Base-by-base conservation (phyloP, 352 stramenopile species). In the Peronosclerospora sorghi region DNA sequence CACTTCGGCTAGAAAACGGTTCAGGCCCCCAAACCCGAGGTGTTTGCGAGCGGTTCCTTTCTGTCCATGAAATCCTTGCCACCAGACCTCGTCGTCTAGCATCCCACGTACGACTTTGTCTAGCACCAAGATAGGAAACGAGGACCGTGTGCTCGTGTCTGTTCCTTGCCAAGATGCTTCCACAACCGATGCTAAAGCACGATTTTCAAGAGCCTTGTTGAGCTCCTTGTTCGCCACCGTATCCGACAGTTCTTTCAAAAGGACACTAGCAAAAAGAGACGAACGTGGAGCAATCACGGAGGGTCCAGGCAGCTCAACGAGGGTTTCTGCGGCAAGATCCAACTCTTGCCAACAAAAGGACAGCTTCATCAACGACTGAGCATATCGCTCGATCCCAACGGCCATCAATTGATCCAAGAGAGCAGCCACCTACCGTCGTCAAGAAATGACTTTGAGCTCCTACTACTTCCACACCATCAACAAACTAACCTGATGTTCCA, bases 1-100 rank as follows among this genome's bases (percentile, higher is more conserved):
- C 4, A 88, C 43, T 42, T 91, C 78, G 1, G 62, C 75, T 14
- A 86, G 53, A 27, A 88, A 82, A 39, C 68, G 73, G 62, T 82
- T 87, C 20, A 81, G 40, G 10, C 75, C 78, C 3, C 59, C 66
- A 41, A 66, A 80, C 13, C 75, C 75, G 36, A 86, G 42, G 10
- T 54, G 56, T 38, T 69, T 81, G 30, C 21, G 51, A 59, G 20
- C 62, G 45, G 18, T 59, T 59, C 17, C 35, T 45, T 29, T 44
- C 35, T 54, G 63, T 55, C 36, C 45, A 41, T 27, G 47, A 28
- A 83, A 55, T 5, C 56, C 48, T 29, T 82, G 63, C 71, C 73
- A 86, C 73, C 73, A 86, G 6, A 37, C 20, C 15, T 74, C 71
- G 44, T 89, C 68, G 15, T 68, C 49, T 28, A 69, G 45, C 53